Base-by-base conservation (phyloP, 139 green algal species). In the Chlorella sp. region DNA sequence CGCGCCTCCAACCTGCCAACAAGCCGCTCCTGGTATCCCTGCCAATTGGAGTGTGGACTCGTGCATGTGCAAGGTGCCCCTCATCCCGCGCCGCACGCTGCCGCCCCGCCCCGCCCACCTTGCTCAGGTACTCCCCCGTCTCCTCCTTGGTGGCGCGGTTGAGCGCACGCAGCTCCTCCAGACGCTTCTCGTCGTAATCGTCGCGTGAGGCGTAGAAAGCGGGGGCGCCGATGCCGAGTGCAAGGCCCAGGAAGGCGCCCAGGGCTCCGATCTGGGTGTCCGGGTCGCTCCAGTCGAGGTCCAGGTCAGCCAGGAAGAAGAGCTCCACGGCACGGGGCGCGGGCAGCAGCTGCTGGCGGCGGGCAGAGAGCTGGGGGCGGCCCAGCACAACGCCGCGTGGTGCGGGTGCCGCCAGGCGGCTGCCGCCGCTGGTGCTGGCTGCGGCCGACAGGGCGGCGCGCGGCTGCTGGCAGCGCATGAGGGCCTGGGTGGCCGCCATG, bases 121-220 rank as follows among this genome's bases (percentile, higher is more conserved):
- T 82, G 40, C 79, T 87, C 88, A 96, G 69, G 94, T 98, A 98
- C 90, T 98, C 94, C 1, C 96, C 96, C 53, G 96, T 98, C 81
- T 95, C 91, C 77, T 96, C 90, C 84, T 93, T 98, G 5, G 91
- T 97, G 21, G 96, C 93, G 36, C 96, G 86, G 93, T 98, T 98
- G 24, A 98, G 88, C 34, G 95, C 93, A 1, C 96, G 92, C 22
- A 98, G 87, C 91, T 98, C 95, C 87, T 97, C 94, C n/a, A 98
- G 90, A 2, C 93, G 90, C 86, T 96, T 93, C 90, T 98, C 95
- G 48, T 98, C 96, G 39, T 89, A 85, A 39, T 97, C 92, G 73
- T 95, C 95, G 57, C 95, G 92, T 81, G 91, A 95, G 83, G 95
- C 96, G 89, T 98, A 98, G 90, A 96, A 98, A 14, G 96, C 75